A percentile compares a stretch with the other conserved stretches of the same genome.
phyloP scores from a whole-genome alignment of 306 rosid genomes.

The Cucumis melo region DNA sequence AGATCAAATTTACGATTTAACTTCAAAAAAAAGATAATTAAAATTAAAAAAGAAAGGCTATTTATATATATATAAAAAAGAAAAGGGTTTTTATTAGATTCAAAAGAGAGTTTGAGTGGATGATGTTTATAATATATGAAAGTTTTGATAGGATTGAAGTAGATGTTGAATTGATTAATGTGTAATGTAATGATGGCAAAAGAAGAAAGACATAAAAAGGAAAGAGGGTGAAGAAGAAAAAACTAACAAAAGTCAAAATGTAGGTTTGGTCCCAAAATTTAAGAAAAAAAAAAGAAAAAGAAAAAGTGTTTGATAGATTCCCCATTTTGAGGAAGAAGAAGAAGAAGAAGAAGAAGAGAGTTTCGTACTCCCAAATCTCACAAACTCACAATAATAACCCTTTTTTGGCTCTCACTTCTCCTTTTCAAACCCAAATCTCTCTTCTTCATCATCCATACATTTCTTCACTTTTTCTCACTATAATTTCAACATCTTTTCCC shows the following conservation, averaged over 20 bases:
- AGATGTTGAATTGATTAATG: not conserved
- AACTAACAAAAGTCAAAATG: not conserved
- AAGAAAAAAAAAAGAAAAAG: not conserved
- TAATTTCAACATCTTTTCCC: not conserved
- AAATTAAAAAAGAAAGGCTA: too few species aligned
- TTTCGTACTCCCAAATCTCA: not conserved
- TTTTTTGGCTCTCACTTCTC: not conserved
- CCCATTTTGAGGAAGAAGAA: not conserved
- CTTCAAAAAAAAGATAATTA: too few species aligned
- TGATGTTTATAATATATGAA: not conserved
- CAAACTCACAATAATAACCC: not conserved
- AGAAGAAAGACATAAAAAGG: not conserved
- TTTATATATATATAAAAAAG: too few species aligned
- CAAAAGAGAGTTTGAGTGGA: not conserved
- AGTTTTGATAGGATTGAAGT: not conserved
- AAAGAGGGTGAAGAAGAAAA: not conserved
- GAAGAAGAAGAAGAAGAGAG: not conserved
- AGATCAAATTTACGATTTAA: too few species aligned
- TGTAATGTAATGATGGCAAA: not conserved
- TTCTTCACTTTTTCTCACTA: not conserved
- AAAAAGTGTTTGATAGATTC: not conserved
- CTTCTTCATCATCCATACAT: not conserved
- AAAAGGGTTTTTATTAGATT: not conserved
- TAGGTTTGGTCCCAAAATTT: not conserved
- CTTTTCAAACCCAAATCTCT: not conserved